Percentiles rank a stretch among this genome's conserved stretches.
Conservation (phyloP, 1,284 basidiomycete genomes). For the Veloboletus limbatus region DNA sequence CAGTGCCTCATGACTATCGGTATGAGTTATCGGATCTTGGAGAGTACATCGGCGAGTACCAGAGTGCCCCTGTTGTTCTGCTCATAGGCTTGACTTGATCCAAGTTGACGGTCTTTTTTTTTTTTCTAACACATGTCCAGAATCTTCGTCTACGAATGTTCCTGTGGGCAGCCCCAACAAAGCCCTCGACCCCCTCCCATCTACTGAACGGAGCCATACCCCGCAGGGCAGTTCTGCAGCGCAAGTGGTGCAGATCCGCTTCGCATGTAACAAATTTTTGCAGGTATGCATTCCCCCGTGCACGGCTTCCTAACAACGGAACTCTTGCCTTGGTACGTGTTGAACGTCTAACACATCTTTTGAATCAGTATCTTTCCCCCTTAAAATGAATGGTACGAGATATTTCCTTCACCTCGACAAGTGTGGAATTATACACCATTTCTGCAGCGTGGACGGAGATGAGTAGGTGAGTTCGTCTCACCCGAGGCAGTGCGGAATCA, state of each 20-base stretch:
- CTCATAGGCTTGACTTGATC: too few species aligned
- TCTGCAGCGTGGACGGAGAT: constrained; percentile 10
- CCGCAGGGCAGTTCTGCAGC: constrained; percentile 35
- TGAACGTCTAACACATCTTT: constrained; percentile 29
- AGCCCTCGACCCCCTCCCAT: neutral
- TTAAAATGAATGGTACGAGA: neutral
- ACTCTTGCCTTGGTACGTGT: constrained; percentile 39
- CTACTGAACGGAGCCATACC: constrained; percentile 48
- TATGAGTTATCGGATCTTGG: too few species aligned
- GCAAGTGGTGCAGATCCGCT: constrained; percentile 34
- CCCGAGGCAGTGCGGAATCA: neutral
- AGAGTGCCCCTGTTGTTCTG: too few species aligned
- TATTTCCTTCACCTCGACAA: neutral
- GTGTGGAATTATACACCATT: constrained; percentile 34
- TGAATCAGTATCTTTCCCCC: neutral
- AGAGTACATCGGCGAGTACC: too few species aligned
- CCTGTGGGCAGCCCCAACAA: too few species aligned
- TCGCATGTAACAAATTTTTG: constrained; percentile 45
- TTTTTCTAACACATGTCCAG: too few species aligned
- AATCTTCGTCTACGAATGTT: too few species aligned
- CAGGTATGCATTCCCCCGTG: constrained; percentile 34
- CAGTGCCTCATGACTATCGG: too few species aligned
- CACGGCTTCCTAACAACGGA: constrained; percentile 32
- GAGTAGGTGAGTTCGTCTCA: neutral
- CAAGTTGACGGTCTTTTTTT: too few species aligned